A percentile compares a stretch with the other conserved stretches of the same genome.
Conservation (phyloP, 2,329 filamentous ascomycete genomes). For the Colletotrichum tofieldiae region DNA sequence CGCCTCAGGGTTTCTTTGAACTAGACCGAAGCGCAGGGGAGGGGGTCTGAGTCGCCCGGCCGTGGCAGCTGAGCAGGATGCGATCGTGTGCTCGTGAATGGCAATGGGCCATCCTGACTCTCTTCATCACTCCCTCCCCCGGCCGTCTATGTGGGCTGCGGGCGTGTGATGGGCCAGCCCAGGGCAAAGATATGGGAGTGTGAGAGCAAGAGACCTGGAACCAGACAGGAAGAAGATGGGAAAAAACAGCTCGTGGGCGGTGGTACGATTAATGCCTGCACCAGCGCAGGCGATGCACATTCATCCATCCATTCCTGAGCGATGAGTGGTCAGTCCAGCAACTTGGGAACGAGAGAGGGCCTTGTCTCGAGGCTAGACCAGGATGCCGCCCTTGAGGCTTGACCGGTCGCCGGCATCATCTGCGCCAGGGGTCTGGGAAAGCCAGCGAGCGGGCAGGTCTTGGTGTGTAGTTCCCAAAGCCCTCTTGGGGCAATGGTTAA, state of each 20-base stretch:
- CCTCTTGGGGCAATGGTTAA: neutral
- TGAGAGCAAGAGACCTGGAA: conserved; percentile 1
- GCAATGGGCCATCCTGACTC: neutral
- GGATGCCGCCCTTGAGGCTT: conserved; percentile 27
- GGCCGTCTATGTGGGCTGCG: neutral
- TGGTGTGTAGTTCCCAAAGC: neutral
- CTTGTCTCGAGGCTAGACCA: conserved; percentile 30
- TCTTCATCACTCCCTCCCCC: neutral
- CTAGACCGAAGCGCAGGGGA: neutral
- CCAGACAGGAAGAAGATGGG: conserved; percentile 7
- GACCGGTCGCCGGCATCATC: conserved; percentile 32
- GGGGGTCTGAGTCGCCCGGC: neutral
- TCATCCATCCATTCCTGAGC: conserved; percentile 16
- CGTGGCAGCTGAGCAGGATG: neutral
- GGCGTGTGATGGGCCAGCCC: neutral
- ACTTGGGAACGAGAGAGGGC: conserved; percentile 41
- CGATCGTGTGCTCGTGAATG: neutral
- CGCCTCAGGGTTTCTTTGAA: neutral
- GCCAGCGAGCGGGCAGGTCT: neutral
- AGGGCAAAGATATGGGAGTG: neutral
- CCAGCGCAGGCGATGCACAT: conserved; percentile 36
- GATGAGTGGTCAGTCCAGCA: conserved; percentile 39
- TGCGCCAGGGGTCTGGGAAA: conserved; percentile 28
- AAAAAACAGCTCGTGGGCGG: conserved; percentile 13
- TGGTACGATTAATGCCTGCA: conserved; percentile 42